Evolutionary conservation across 331 rosid species (phyloP).

Genomic region (Prunus yedoensis): DNA sequence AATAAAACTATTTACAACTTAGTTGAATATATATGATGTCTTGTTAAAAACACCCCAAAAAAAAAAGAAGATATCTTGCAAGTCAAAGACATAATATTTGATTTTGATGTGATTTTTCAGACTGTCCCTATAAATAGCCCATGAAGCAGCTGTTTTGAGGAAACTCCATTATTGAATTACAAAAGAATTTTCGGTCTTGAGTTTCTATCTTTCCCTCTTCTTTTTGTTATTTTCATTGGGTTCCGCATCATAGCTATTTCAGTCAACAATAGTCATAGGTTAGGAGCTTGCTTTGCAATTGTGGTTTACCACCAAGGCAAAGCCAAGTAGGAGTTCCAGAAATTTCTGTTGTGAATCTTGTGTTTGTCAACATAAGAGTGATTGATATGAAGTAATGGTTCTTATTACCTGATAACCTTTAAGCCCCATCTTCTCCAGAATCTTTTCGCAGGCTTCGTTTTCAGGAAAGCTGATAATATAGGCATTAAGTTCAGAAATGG

Average conservation of each 20-base stretch:
- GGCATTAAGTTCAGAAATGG: conserved; percentile 28
- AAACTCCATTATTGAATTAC: neutral
- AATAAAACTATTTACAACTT: conserved; percentile 25
- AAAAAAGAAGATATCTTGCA: conserved; percentile 13
- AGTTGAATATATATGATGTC: conserved; percentile 6
- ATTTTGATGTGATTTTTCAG: conserved; percentile 5
- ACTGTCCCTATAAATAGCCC: neutral
- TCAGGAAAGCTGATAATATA: conserved; percentile 58
- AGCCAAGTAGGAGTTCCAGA: conserved; percentile 5
- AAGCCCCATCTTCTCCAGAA: conserved; percentile 70
- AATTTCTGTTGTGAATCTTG: neutral
- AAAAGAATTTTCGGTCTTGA: neutral
- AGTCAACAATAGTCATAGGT: conserved; percentile 14
- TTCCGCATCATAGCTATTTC: neutral
- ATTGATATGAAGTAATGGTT: neutral
- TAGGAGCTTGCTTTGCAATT: conserved; percentile 2
- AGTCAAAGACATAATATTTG: conserved; percentile 1
- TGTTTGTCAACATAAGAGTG: neutral
- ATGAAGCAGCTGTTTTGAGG: neutral
- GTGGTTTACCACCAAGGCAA: neutral
- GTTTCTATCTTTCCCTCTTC: neutral
- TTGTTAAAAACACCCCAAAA: no score
- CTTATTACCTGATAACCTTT: conserved; percentile 75
- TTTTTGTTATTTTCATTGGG: neutral
- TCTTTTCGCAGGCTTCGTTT: conserved; percentile 52